phyloP scores from a whole-genome alignment of 2,329 filamentous ascomycete genomes.

The Myriosclerotinia scirpicola region DNA sequence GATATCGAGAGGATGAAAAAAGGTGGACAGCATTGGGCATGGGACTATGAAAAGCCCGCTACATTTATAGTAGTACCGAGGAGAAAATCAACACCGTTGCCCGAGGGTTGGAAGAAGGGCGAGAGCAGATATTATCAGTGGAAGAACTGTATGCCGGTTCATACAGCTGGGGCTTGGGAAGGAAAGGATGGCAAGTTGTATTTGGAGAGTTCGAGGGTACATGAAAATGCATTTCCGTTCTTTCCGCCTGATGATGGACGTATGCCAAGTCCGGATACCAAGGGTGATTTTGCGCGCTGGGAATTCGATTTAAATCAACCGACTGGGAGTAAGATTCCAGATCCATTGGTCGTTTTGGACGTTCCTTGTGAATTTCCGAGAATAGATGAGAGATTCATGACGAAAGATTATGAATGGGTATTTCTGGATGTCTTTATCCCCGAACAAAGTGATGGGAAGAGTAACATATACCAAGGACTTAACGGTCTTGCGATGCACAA shows the following conservation, averaged over 20 bases:
- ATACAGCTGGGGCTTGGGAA: constrained; percentile 42
- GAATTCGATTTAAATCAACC: constrained; percentile 42
- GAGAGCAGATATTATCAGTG: constrained; percentile 15
- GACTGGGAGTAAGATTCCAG: constrained; percentile 34
- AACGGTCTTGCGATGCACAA: constrained; percentile 26
- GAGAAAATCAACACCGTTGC: constrained; percentile 39
- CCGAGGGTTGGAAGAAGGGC: not conserved
- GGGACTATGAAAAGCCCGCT: constrained; percentile 53
- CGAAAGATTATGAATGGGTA: constrained; percentile 42
- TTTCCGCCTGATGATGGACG: constrained; percentile 42
- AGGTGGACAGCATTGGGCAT: constrained; percentile 52
- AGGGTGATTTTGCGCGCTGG: constrained; percentile 45
- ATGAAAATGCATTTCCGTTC: constrained; percentile 41
- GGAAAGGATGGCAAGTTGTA: constrained; percentile 42
- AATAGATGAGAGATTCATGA: constrained; percentile 47
- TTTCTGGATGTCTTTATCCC: constrained; percentile 46
- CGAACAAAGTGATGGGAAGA: constrained; percentile 37
- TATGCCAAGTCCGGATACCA: constrained; percentile 40
- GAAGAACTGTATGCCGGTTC: constrained; percentile 24
- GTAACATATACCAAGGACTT: constrained; percentile 36
- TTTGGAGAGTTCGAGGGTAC: constrained; percentile 44
- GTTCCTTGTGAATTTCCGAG: constrained; percentile 47
- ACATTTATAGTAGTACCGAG: constrained; percentile 55
- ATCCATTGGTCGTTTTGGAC: constrained; percentile 41
- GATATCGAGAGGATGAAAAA: constrained; percentile 46